Evolutionary conservation across 2,329 filamentous ascomycete species (phyloP), one percentile per base, ranked within the genome.

Genomic region (Beauveria sp.): DNA sequence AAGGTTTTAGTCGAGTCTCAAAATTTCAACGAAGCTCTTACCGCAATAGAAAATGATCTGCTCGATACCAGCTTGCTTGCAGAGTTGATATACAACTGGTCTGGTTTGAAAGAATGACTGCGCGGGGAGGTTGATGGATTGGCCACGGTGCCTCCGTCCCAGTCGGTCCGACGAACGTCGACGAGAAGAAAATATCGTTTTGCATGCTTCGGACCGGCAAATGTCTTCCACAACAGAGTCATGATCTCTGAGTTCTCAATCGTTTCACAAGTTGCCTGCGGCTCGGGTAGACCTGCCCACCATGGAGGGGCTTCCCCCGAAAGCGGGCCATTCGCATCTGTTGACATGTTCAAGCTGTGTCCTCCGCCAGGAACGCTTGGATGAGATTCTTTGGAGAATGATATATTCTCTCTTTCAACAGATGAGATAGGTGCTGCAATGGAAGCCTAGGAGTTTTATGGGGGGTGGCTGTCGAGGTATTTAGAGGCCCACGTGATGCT

Each of bases 111-210:
- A 82, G 45, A 85, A 75, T 14, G 75, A 79, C 59, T 85, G 81
- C 9, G 82, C 81, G 0, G 82, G 81, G 16, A 85, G 72, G 65
- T 85, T 84, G 64, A 88, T 74, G 1, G 84, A 85, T 2, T 79
- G 9, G 73, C 72, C 60, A 88, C 81, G 0, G 84, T 86, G 46
- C 85, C 86, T 28, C 86, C 86, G 67, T 79, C 77, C 73, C 79
- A 80, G 65, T 85, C 82, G 3, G 71, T 76, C 28, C 80, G 74
- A 20, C 81, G 77, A n/a, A 84, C 77, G 66, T 84, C 81, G 14
- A 84, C 77, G 3, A 83, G 70, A 20, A 82, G 68, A 52, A 81
- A 80, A 8, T 74, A 69, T 28, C 70, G 69, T 0, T 67, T 66
- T 1, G 66, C 67, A 7, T 68, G 66, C 16, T 68, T 60, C 0